Base-by-base conservation (phyloP, 768 basidiomycete species). In the Tulasnella sp. region DNA sequence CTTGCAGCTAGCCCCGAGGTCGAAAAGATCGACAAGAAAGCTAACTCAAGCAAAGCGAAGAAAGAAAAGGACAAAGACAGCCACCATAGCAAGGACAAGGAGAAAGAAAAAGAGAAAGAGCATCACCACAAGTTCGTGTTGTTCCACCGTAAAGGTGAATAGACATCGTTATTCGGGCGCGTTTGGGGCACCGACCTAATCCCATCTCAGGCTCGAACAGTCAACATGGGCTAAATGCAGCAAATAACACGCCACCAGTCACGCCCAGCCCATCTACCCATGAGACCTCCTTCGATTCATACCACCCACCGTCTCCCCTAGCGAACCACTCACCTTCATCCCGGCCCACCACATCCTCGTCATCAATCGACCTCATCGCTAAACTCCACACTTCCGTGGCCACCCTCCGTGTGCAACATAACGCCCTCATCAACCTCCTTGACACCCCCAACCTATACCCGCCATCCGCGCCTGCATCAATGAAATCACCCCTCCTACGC, bases 371-470 rank as follows among this genome's bases (percentile, higher is more conserved):
- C 7, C 34, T 38, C 34, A 7, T 38, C 34, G 34, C 15, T 15
- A 38, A 38, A 32, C 69, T 82, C 19, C 72, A 76, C 49, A 67
- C 70, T 3, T 74, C 76, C 1, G 69, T 88, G 23, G 75, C 78
- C 32, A 70, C 73, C 8, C 76, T 88, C 61, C 85, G 80, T 70
- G 67, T 75, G 9, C 83, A 87, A 60, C 83, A 87, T 65, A 68
- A 73, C 38, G 69, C 75, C 2, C 72, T 87, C 21, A 62, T 77
- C 44, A 73, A 77, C 41, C 32, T 34, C 30, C n/a, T 49, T 42
- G 50, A 53, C 29, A 51, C 44, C 26, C 23, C 38, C 24, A 38
- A 45, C 43, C 32, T 54, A 23, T 24, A 43, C 15, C 24, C 53
- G 5, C 24, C 43, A 19, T 19, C 26, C 38, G 29, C 15, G 7